Evolutionary conservation across 2,329 filamentous ascomycete species (phyloP).

Genomic region (Cladosporium colombiae): DNA sequence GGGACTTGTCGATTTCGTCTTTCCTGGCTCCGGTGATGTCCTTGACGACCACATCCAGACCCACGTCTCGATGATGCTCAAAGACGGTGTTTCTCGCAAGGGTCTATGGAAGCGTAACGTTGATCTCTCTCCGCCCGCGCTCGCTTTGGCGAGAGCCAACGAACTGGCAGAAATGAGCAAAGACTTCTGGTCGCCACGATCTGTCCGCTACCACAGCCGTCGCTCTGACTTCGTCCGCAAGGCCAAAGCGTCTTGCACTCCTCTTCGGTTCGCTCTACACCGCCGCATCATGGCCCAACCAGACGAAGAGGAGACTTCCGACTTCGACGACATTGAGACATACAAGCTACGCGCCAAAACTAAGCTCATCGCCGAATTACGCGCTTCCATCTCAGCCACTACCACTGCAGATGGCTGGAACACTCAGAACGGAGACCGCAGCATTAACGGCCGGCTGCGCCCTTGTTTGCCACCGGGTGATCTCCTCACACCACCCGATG

Average conservation of each 20-base stretch:
- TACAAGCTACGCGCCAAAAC: slow-evolving; percentile 24
- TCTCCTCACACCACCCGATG: slow-evolving; percentile 12
- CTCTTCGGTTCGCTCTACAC: slow-evolving; percentile 44
- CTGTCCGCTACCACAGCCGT: slow-evolving; percentile 42
- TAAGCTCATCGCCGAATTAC: slow-evolving; percentile 23
- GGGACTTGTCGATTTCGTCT: slow-evolving; percentile 44
- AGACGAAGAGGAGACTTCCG: slow-evolving; percentile 43
- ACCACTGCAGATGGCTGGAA: background rate
- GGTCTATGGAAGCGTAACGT: slow-evolving; percentile 41
- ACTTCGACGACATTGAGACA: slow-evolving; percentile 39
- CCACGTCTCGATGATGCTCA: slow-evolving; percentile 39
- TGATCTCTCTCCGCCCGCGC: slow-evolving; percentile 36
- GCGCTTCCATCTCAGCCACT: slow-evolving; percentile 20
- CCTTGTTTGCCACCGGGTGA: background rate
- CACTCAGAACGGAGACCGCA: background rate
- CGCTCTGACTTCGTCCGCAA: slow-evolving; percentile 46
- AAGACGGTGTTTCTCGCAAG: slow-evolving; percentile 25
- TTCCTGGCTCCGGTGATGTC: slow-evolving; percentile 37
- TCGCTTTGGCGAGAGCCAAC: slow-evolving; percentile 38
- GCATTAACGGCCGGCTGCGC: background rate
- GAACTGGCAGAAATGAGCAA: slow-evolving; percentile 47
- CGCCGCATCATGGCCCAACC: slow-evolving; percentile 31
- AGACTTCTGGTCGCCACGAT: slow-evolving; percentile 46
- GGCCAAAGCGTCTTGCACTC: slow-evolving; percentile 40
- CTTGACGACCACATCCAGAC: slow-evolving; percentile 42